These are phyloP conservation scores for Rhodosporidiobolus odoratus DNA, from an alignment of 768 basidiomycete species.

Conservation along the genomic window DNA sequence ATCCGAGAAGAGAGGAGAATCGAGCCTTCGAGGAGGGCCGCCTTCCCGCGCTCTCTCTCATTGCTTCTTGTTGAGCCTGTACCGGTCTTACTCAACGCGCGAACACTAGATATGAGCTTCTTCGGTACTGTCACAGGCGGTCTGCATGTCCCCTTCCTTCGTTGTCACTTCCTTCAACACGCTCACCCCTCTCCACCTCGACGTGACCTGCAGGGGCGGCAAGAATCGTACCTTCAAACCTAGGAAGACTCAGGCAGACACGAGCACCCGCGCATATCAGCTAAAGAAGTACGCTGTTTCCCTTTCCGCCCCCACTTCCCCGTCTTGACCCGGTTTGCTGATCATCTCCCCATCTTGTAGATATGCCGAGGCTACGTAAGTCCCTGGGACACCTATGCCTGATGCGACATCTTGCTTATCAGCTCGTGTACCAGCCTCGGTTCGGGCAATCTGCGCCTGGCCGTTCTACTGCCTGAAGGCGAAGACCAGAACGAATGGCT, in stretches of 20 bases:
- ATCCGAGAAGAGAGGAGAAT: no score
- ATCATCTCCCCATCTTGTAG: not conserved
- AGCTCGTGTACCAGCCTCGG: slow-evolving; percentile 52
- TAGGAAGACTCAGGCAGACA: slow-evolving; percentile 53
- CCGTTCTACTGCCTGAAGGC: slow-evolving; percentile 90
- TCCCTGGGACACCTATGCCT: not conserved
- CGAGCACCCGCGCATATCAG: slow-evolving; percentile 74
- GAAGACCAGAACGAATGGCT: slow-evolving; percentile 98
- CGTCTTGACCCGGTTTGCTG: not conserved
- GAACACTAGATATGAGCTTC: slow-evolving; percentile 36
- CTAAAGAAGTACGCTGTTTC: slow-evolving; percentile 65
- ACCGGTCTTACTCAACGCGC: no score
- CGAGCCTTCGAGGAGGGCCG: no score
- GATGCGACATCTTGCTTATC: not conserved
- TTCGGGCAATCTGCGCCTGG: slow-evolving; percentile 86
- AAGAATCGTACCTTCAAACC: slow-evolving; percentile 96
- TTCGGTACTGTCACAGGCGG: slow-evolving; percentile 27
- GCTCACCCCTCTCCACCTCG: not conserved
- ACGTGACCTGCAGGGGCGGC: slow-evolving; percentile 54
- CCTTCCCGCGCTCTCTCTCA: no score
- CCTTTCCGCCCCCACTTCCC: not conserved
- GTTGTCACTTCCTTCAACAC: not conserved
- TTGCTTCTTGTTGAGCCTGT: no score
- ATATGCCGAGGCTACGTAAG: slow-evolving; percentile 75
- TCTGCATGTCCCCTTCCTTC: slow-evolving; percentile 6